Evolutionary conservation across 495 filamentous ascomycete species (phyloP), one percentile per base, ranked within the genome.

Genomic region (Podospora pseudocomata): DNA sequence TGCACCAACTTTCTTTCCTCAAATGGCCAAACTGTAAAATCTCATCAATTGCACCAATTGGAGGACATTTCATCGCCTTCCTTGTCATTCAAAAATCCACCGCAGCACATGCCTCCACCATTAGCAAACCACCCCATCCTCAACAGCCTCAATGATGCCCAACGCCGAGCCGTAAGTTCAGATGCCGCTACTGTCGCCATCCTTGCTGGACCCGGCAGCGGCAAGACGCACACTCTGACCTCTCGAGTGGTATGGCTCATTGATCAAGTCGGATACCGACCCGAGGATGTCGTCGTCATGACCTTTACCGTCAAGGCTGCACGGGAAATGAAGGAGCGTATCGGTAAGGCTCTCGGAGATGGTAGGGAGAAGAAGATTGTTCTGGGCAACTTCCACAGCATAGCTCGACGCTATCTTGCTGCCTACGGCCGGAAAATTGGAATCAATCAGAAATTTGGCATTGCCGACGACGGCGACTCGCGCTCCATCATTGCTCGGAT

Each of bases 231-330:
- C 80, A 98, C 96, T 3, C 85, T 99, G 49, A 98, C 94, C 0
- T 91, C 96, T 53, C 89, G 96, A 66, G 93, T 97, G 65, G 96
- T 94, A 66, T 97, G 96, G 83, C 87, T 98, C n/a, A 86, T 99
- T 62, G 84, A 87, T n/a, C 83, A 91, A 70, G 81, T 91, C 70
- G 86, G 88, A 34, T 88, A 92, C 72, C 87, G 87, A 56, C 94
- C 96, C 71, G 90, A 92, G 82, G 95, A 98, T 83, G 87, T 99
- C 75, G 89, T 99, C 58, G 96, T 97, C 66, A 94, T 94, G 68
- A 99, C 96, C 0, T 99, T 99, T 76, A 99, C 96, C 3, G 92
- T 97, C 76, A 99, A 98, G 77, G 95, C 95, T 4, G 92, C 95
- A 19, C 88, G 91, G 19, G 96, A 99, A 79, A 99, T 99, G 96